Evolutionary conservation across 768 basidiomycete species (phyloP), one percentile per base, ranked within the genome.

Genomic region (Hemileccinum impolitum): DNA sequence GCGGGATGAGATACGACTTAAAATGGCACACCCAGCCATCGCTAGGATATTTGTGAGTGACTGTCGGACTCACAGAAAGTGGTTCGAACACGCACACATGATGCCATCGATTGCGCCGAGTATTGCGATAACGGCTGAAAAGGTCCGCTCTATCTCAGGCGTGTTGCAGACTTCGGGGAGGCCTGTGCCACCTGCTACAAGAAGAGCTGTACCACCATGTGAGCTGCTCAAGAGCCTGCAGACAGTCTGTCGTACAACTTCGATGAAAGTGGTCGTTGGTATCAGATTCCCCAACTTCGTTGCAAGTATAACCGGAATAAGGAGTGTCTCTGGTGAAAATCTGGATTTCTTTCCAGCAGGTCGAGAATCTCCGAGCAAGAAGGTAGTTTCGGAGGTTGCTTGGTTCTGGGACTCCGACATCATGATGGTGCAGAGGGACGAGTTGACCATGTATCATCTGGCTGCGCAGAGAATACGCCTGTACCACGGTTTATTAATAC

Each of bases 301-400:
- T 18, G 52, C 51, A 11, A 69, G 42, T 15, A 59, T 57, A 2
- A 69, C 56, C 0, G 68, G 67, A 19, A 67, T 57, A 18, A 70
- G 47, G n/a, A 64, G 57, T 1, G 42, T 57, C 15, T 55, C 49
- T 7, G 57, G 54, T 6, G 60, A 51, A 37, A 57, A 41, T 8
- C 9, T 21, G 14, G 18, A 21, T 30, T 3, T 30, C 6, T 42
- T 3, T 23, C 17, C 25, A n/a, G 35, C 19, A 28, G 35, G 12
- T 15, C 17, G 39, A 36, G 45, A 23, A 28, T 39, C 50, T 19
- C 8, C 39, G 25, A 61, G 52, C 7, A 63, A 28, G 18, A 11
- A 17, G 21, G 50, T 43, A 4, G 52, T 45, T 45, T 53, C 28
- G 3, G 28, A 30, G 28, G 28, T 30, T 8, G 28, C 28, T 12